phyloP scores from a whole-genome alignment of 495 filamentous ascomycete species.

The Sphaerosporella brunnea region DNA sequence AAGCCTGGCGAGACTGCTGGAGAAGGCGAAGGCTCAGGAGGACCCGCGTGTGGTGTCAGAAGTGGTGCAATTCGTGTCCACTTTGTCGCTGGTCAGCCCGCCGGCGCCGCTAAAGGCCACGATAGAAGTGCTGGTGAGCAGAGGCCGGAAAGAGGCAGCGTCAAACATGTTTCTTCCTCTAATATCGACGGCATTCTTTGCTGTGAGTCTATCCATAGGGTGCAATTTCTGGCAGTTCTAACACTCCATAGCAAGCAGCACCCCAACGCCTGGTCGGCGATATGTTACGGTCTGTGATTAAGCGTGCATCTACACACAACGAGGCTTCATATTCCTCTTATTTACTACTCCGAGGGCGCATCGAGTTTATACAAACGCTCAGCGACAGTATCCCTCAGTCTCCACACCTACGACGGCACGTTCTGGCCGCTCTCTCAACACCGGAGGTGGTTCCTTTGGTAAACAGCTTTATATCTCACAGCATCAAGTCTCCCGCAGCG shows the following conservation, averaged over 20 bases:
- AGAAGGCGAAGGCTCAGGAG: conserved; percentile 8
- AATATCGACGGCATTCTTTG: background rate
- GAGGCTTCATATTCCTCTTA: background rate
- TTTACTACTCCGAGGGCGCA: conserved; percentile 1
- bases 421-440: conserved; percentile 14
- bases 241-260: background rate
- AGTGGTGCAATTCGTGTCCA: background rate
- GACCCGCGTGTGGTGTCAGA: background rate
- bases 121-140: background rate
- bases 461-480: background rate
- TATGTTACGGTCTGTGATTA: background rate
- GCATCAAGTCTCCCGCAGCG: conserved; percentile 7
- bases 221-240: background rate
- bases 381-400: conserved; percentile 6
- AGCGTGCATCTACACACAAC: background rate
- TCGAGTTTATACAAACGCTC: background rate
- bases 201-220: background rate
- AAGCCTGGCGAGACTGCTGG: conserved; percentile 15
- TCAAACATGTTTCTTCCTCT: background rate
- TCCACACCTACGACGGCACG: conserved; percentile 10
- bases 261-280: background rate
- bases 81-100: background rate
- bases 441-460: conserved; percentile 6
- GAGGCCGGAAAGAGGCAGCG: background rate
- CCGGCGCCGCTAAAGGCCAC: background rate